Evolutionary conservation across 1,284 basidiomycete species (phyloP).

Genomic region (Taiwanofungus camphoratus): DNA sequence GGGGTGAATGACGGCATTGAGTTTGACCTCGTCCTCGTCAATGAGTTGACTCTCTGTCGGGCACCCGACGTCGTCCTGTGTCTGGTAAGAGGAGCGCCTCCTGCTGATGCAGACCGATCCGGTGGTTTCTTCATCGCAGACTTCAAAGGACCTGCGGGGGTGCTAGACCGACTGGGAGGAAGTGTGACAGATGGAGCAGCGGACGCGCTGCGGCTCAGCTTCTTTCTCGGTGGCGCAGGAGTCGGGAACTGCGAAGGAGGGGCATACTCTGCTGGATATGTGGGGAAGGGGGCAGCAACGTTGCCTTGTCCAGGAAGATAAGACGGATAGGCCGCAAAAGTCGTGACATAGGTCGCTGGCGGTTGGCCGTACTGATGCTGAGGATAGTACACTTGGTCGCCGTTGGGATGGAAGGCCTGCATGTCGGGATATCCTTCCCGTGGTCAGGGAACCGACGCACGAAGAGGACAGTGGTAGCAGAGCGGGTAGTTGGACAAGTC

Average conservation of each 20-base stretch:
- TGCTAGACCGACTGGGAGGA: constrained; percentile 7
- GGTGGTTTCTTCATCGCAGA: constrained; percentile 52
- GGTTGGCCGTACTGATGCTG: constrained; percentile 15
- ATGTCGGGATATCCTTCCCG: constrained; percentile 11
- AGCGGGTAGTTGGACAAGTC: not conserved
- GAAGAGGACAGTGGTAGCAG: not conserved
- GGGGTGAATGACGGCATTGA: constrained; percentile 21
- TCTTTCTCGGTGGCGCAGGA: constrained; percentile 12
- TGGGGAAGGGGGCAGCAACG: constrained; percentile 16
- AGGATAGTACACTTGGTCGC: constrained; percentile 18
- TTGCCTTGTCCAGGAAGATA: constrained; percentile 10
- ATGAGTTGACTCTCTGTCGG: constrained; percentile 23
- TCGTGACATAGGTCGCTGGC: constrained; percentile 16
- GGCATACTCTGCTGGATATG: constrained; percentile 15
- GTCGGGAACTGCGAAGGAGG: constrained; percentile 9
- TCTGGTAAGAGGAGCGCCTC: constrained; percentile 14
- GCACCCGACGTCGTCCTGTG: constrained; percentile 17
- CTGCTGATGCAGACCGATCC: constrained; percentile 15
- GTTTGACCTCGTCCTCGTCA: constrained; percentile 23
- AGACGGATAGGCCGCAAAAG: constrained; percentile 17
- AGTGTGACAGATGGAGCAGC: constrained; percentile 17
- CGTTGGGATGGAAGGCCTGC: constrained; percentile 19
- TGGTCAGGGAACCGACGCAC: not conserved
- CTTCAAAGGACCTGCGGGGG: constrained; percentile 34
- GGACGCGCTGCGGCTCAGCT: constrained; percentile 16